These are phyloP conservation scores for Trypanosoma rangeli DNA, from an alignment of 208 protist genomes.

Conservation along the genomic window DNA sequence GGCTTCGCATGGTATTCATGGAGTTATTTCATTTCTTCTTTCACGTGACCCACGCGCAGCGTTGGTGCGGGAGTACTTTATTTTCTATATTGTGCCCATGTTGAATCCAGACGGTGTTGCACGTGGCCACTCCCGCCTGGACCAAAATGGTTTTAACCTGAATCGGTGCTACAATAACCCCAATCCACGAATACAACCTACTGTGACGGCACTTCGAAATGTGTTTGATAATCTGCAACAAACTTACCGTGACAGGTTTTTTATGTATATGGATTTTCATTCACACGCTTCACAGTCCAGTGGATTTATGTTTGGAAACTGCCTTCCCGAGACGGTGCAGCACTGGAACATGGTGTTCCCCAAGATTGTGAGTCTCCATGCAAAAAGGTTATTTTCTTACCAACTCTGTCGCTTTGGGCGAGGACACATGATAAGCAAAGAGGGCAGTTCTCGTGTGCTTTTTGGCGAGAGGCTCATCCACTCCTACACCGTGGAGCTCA, in stretches of 20 bases:
- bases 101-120: constrained; percentile 94
- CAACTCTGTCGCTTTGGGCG: constrained; percentile 70
- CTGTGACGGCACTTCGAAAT: constrained; percentile 75
- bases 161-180: constrained; percentile 94
- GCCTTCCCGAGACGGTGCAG: constrained; percentile 64
- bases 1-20: constrained; percentile 89
- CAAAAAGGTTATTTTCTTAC: constrained; percentile 72
- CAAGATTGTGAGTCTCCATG: constrained; percentile 74
- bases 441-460: constrained; percentile 80
- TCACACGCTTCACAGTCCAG: constrained; percentile 91
- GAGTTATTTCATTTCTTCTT: constrained; percentile 86
- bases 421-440: constrained; percentile 76
- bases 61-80: constrained; percentile 82
- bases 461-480: constrained; percentile 78
- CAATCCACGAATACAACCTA: constrained; percentile 69
- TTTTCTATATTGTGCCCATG: constrained; percentile 94
- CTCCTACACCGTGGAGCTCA: constrained; percentile 85
- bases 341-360: constrained; percentile 87
- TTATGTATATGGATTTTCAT: constrained; percentile 93
- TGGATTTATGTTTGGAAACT: constrained; percentile 93
- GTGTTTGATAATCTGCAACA: constrained; percentile 75
- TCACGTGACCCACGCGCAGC: constrained; percentile 64
- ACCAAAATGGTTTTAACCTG: constrained; percentile 91
- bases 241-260: constrained; percentile 67
- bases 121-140: constrained; percentile 91